Conservation (phyloP, 495 filamentous ascomycete species). For the Tuber umbilicatum region DNA sequence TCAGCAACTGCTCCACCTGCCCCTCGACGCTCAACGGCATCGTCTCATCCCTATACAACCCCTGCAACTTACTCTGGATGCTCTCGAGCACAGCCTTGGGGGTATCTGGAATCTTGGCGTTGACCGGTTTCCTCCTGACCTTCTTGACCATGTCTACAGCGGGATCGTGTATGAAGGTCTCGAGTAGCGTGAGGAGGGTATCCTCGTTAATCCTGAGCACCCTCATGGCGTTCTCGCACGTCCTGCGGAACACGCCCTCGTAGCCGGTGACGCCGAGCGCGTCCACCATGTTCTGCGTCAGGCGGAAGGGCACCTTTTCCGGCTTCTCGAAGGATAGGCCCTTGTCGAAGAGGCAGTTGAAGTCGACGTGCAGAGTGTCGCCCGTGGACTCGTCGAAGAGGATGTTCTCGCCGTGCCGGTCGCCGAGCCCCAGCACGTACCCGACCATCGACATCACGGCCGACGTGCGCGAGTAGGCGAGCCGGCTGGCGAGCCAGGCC, state of each 20-base stretch:
- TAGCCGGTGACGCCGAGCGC: constrained; percentile 91
- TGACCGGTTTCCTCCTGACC: constrained; percentile 43
- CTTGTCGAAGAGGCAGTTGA: constrained; percentile 99
- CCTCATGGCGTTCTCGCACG: constrained; percentile 75
- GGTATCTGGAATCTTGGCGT: constrained; percentile 64
- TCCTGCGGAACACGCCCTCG: constrained; percentile 80
- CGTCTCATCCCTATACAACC: constrained; percentile 72
- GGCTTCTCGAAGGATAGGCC: constrained; percentile 92
- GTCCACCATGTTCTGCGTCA: constrained; percentile 97
- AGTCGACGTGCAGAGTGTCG: constrained; percentile 94
- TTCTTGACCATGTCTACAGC: constrained; percentile 86
- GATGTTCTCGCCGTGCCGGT: constrained; percentile 98
- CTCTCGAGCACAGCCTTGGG: constrained; percentile 84
- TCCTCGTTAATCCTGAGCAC: constrained; percentile 88
- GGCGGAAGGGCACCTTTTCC: constrained; percentile 90
- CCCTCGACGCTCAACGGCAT: constrained; percentile 91
- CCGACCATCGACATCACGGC: constrained; percentile 98
- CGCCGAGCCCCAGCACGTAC: constrained; percentile 87
- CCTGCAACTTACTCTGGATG: constrained; percentile 78
- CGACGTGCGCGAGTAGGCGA: constrained; percentile 84
- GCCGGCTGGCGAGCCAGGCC: constrained; percentile 83
- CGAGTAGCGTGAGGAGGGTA: constrained; percentile 90
- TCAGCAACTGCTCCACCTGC: constrained; percentile 86
- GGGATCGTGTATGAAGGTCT: constrained; percentile 94
- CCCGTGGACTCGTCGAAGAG: constrained; percentile 90